Evolutionary conservation across 1,139 yeast species (phyloP), one percentile per base, ranked within the genome.

Genomic region (Lodderomyces beijingensis): DNA sequence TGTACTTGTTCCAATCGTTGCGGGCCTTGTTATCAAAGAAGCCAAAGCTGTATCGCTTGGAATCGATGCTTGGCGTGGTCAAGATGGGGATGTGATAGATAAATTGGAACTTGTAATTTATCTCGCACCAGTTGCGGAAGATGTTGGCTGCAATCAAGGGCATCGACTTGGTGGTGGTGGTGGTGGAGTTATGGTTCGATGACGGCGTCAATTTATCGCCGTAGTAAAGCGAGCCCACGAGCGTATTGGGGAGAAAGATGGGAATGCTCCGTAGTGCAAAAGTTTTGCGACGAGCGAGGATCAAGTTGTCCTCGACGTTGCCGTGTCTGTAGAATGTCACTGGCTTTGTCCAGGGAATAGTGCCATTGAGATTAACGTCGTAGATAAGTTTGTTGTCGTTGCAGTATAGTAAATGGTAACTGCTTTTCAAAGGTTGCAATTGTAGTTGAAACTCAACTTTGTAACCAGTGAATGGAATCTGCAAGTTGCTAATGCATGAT

Each of bases 381-480:
- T 44, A 50, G 4, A 59, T 47, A 16, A 59, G 36, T 34, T 53
- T 57, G 35, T 57, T 57, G 34, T 61, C 64, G 27, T 48, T 45
- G 33, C 65, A 62, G 32, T 59, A 56, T 8, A 58, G 37, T 24
- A 62, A 42, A 34, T 49, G 57, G 29, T 43, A 53, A 14, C 45
- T 45, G 16, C 47, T 47, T 1, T 14, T 25, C 30, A 45, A 38
- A 5, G 39, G 31, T 6, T 38, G 35, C 5, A 50, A 20, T 14
- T 43, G 39, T 9, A 56, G 40, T 34, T 55, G 64, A 28, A 51
- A 42, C 35, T 60, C 65, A 15, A 61, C 40, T 36, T 54, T 57
- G 42, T 53, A 62, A 1, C 68, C 68, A 1, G 65, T 55, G 34
- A 59, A 61, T 2, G 59, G 54, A 3, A 49, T 44, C 3, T 40